phyloP scores from a whole-genome alignment of 345 rosid species.

The Salix udensis region DNA sequence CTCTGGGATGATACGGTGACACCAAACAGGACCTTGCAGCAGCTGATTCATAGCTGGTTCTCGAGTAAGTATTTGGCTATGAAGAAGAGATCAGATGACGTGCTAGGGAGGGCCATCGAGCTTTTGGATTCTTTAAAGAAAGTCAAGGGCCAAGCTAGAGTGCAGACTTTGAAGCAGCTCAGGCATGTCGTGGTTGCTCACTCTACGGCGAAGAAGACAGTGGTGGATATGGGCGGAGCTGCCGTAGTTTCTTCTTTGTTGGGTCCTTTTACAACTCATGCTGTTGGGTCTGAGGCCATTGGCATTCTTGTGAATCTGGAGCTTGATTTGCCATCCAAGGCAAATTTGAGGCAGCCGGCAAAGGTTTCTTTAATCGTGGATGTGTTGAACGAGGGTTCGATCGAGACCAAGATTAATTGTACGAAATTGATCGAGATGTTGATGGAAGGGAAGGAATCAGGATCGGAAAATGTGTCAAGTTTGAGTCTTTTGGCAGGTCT shows the following conservation, averaged over 20 bases:
- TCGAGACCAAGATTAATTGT: slow-evolving; percentile 59
- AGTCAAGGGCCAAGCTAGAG: slow-evolving; percentile 62
- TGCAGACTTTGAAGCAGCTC: slow-evolving; percentile 60
- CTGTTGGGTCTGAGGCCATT: slow-evolving; percentile 59
- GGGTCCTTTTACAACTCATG: slow-evolving; percentile 63
- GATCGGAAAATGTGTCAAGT: slow-evolving; percentile 48
- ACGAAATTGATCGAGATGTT: slow-evolving; percentile 45
- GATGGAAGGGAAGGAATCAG: slow-evolving; percentile 51
- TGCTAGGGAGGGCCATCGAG: slow-evolving; percentile 55
- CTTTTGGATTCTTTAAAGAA: slow-evolving; percentile 51
- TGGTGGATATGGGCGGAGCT: slow-evolving; percentile 55
- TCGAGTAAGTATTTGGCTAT: slow-evolving; percentile 51
- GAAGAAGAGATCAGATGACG: slow-evolving; percentile 67
- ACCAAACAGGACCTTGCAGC: slow-evolving; percentile 58
- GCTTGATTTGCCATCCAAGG: slow-evolving; percentile 54
- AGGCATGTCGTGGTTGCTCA: slow-evolving; percentile 50
- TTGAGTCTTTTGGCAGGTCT: slow-evolving; percentile 57
- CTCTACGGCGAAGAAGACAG: slow-evolving; percentile 43
- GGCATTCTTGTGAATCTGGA: slow-evolving; percentile 59
- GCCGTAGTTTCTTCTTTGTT: slow-evolving; percentile 43
- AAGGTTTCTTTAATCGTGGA: slow-evolving; percentile 57
- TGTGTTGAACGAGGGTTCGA: slow-evolving; percentile 61
- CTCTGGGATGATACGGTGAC: slow-evolving; percentile 66
- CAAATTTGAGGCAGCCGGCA: slow-evolving; percentile 58
- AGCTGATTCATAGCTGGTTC: slow-evolving; percentile 60